Evolutionary conservation across 352 stramenopile genomes (phyloP).

Genomic region (Aphanomyces stellatus): DNA sequence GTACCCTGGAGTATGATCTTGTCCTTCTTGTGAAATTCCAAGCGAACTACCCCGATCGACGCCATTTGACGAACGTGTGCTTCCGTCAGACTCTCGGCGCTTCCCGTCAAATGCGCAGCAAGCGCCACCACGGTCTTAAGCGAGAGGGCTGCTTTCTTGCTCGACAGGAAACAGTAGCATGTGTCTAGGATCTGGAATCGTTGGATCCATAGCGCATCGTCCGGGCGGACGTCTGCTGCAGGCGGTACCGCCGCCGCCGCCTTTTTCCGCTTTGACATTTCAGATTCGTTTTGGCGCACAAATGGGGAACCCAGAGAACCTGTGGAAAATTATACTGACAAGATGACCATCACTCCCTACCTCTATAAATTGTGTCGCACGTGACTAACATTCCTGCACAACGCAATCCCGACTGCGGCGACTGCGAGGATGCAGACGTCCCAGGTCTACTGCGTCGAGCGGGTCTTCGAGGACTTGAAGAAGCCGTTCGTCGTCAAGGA

Average conservation of each 20-base stretch:
- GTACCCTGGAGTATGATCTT: slow-evolving; percentile 13
- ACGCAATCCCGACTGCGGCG: background rate
- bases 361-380: no score
- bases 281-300: no score
- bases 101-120: slow-evolving; percentile 10
- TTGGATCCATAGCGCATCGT: slow-evolving; percentile 11
- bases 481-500: slow-evolving; percentile 79
- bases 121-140: slow-evolving; percentile 11
- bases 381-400: background rate
- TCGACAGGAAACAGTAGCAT: slow-evolving; percentile 17
- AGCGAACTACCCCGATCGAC: slow-evolving; percentile 21
- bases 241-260: no score
- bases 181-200: slow-evolving; percentile 9
- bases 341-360: background rate
- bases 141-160: slow-evolving; percentile 6
- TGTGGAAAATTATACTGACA: background rate
- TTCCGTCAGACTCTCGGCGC: slow-evolving; percentile 17
- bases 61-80: slow-evolving; percentile 25
- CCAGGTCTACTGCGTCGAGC: slow-evolving; percentile 80
- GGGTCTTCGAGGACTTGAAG: slow-evolving; percentile 80
- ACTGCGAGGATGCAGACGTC: slow-evolving; percentile 65
- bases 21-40: background rate
- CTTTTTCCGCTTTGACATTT: background rate
- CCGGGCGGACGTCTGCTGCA: no score
- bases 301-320: no score